Evolutionary conservation across 148 eudicot species (phyloP).

Genomic region (Camellia japonica): DNA sequence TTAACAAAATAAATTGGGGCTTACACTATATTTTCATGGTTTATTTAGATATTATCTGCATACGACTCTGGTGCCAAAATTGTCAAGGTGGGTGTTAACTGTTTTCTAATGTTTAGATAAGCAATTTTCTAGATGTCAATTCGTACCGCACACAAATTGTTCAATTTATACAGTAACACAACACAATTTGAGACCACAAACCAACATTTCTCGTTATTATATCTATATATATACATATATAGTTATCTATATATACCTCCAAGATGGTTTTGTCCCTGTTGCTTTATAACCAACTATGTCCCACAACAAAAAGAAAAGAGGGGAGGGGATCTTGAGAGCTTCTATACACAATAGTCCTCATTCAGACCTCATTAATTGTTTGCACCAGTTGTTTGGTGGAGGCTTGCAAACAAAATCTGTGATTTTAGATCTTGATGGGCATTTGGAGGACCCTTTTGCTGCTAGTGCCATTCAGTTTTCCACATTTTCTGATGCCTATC

Average conservation of each 20-base stretch:
- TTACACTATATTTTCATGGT: slow-evolving; percentile 1
- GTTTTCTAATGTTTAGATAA: slow-evolving; percentile 5
- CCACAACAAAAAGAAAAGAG: background rate
- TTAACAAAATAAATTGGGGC: background rate
- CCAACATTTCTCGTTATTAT: background rate
- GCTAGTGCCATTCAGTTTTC: background rate
- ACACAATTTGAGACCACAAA: background rate
- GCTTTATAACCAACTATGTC: background rate
- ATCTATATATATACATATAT: background rate
- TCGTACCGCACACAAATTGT: background rate
- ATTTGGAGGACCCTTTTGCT: background rate
- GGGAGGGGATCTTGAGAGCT: background rate
- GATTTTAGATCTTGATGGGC: background rate
- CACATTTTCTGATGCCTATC: background rate
- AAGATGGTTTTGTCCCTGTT: background rate
- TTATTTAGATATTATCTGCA: slow-evolving; percentile 71
- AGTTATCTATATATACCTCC: background rate
- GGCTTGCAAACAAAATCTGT: background rate
- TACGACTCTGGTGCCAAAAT: slow-evolving; percentile 68
- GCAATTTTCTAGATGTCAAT: slow-evolving; percentile 3
- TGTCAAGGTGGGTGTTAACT: slow-evolving; percentile 53
- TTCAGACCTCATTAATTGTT: background rate
- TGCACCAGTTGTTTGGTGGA: background rate
- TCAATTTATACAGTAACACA: background rate
- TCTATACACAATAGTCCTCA: background rate